These are phyloP conservation scores for Leucosporidium yakuticum DNA, from an alignment of 768 basidiomycete genomes.

Conservation along the genomic window DNA sequence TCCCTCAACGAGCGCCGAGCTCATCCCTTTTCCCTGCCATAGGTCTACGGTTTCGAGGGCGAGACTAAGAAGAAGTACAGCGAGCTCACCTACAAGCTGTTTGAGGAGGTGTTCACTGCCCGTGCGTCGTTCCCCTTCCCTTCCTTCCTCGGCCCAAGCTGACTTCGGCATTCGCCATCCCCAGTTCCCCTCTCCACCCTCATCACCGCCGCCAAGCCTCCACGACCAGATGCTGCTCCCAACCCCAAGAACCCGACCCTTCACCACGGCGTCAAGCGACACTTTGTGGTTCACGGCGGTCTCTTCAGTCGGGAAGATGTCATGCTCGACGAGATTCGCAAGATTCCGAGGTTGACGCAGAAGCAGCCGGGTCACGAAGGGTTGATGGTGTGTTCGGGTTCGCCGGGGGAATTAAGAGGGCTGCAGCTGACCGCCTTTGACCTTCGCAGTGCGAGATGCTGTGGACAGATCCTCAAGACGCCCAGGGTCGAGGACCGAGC, in stretches of 20 bases:
- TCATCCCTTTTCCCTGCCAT: conserved; percentile 20
- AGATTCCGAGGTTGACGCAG: conserved; percentile 74
- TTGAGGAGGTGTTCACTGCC: conserved; percentile 86
- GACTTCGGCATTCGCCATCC: conserved; percentile 3
- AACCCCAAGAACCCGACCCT: conserved; percentile 56
- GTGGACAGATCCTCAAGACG: conserved; percentile 93
- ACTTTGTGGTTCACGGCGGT: conserved; percentile 84
- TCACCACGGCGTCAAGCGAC: conserved; percentile 77
- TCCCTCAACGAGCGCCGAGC: background rate
- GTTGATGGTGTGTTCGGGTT: conserved; percentile 68
- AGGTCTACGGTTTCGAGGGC: conserved; percentile 86
- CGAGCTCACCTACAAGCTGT: conserved; percentile 55
- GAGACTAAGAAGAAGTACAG: conserved; percentile 89
- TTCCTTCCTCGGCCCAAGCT: background rate
- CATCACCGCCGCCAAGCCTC: conserved; percentile 63
- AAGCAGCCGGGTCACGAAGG: conserved; percentile 87
- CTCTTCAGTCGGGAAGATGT: conserved; percentile 91
- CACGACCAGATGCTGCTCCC: conserved; percentile 45
- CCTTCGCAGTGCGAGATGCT: conserved; percentile 54
- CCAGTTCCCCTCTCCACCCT: conserved; percentile 86
- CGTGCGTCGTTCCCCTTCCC: conserved; percentile 46
- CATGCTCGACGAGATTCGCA: conserved; percentile 86
- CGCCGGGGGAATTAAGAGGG: conserved; percentile 40
- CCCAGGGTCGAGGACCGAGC: conserved; percentile 84
- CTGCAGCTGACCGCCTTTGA: background rate